These are phyloP conservation scores for Dothidotthia symphoricarpi DNA, from an alignment of 2,329 filamentous ascomycete genomes.

Conservation along the genomic window DNA sequence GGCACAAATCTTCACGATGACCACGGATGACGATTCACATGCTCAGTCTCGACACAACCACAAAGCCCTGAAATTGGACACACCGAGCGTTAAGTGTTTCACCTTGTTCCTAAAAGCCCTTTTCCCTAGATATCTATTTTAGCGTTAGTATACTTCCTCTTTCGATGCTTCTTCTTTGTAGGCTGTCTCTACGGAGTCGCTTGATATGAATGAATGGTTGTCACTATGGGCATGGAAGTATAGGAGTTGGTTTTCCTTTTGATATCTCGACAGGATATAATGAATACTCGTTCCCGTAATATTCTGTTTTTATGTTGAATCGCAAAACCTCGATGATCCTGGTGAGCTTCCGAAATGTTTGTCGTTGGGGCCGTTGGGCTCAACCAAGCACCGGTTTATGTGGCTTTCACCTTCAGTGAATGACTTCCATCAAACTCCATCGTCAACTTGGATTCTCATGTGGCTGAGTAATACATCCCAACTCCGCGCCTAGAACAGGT, in stretches of 20 bases:
- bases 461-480: background rate
- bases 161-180: slow-evolving; percentile 8
- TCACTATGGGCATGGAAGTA: slow-evolving; percentile 11
- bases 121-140: slow-evolving; percentile 17
- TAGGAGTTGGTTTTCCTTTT: slow-evolving; percentile 17
- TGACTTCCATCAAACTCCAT: too few species aligned
- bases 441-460: background rate
- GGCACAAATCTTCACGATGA: slow-evolving; percentile 22
- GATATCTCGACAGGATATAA: slow-evolving; percentile 17
- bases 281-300: slow-evolving; percentile 2
- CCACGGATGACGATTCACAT: slow-evolving; percentile 22
- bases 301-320: slow-evolving; percentile 6
- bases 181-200: slow-evolving; percentile 8
- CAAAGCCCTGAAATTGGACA: slow-evolving; percentile 32
- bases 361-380: too few species aligned
- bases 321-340: too few species aligned
- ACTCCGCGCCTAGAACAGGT: background rate
- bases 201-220: slow-evolving; percentile 15
- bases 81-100: slow-evolving; percentile 20
- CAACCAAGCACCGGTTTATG: too few species aligned
- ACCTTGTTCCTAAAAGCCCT: slow-evolving; percentile 30
- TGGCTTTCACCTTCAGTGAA: too few species aligned
- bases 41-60: slow-evolving; percentile 17
- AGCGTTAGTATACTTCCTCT: slow-evolving; percentile 21
- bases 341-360: too few species aligned